Conservation (phyloP, 1,284 basidiomycete genomes). For the Apiotrichum mycotoxinovorans region DNA sequence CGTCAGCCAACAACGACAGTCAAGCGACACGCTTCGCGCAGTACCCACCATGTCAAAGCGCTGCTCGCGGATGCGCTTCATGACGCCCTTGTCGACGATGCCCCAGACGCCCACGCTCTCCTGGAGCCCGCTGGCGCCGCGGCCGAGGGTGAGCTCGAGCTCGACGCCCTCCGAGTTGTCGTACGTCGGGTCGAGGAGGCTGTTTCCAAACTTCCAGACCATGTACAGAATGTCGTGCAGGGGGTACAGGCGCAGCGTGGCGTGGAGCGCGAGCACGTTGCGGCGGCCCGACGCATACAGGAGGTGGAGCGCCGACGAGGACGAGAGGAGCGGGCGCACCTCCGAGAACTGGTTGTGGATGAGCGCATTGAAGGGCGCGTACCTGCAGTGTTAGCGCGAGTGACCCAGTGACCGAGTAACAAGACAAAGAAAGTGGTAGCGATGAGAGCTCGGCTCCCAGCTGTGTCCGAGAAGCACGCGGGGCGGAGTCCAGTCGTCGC, state of each 20-base stretch:
- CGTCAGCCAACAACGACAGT: neutral
- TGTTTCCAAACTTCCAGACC: constrained; percentile 56
- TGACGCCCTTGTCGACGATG: constrained; percentile 71
- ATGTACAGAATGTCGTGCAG: constrained; percentile 69
- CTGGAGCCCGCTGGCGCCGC: constrained; percentile 50
- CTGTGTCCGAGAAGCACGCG: too few species aligned
- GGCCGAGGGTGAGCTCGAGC: constrained; percentile 70
- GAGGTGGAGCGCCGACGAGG: constrained; percentile 57
- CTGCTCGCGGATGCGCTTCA: constrained; percentile 62
- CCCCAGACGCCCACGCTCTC: constrained; percentile 72
- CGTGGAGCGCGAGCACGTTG: constrained; percentile 69
- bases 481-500: too few species aligned
- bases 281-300: constrained; percentile 80
- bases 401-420: neutral
- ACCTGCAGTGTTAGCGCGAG: constrained; percentile 11
- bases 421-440: neutral
- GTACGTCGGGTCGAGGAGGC: constrained; percentile 70
- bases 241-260: constrained; percentile 69
- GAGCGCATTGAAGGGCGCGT: constrained; percentile 23
- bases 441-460: too few species aligned
- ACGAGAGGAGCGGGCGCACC: constrained; percentile 31
- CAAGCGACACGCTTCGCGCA: neutral
- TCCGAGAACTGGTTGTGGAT: constrained; percentile 33
- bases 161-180: constrained; percentile 53
- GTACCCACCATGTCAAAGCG: constrained; percentile 79